A percentile compares a stretch with the other conserved stretches of the same genome.
phyloP scores from a whole-genome alignment of 768 basidiomycete genomes.

The Tylopilus rubrobrunneus region DNA sequence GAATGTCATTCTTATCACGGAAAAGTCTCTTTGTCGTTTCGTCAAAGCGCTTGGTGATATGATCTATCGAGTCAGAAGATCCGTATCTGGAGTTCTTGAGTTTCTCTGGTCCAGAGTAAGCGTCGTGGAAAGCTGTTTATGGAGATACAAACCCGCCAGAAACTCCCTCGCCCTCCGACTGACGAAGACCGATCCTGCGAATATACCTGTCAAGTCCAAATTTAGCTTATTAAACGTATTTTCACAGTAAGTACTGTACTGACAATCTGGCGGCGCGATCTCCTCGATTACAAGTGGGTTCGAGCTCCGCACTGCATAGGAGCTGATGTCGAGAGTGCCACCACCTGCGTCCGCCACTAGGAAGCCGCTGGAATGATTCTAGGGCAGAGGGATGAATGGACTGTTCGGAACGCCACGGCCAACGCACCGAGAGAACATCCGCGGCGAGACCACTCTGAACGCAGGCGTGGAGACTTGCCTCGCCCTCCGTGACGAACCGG shows the following conservation, averaged over 20 bases:
- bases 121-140: background rate
- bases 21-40: slow-evolving; percentile 81
- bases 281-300: slow-evolving; percentile 76
- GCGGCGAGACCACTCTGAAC: slow-evolving; percentile 73
- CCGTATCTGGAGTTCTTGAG: slow-evolving; percentile 72
- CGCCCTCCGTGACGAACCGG: slow-evolving; percentile 79
- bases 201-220: slow-evolving; percentile 50
- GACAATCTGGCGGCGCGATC: slow-evolving; percentile 79
- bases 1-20: slow-evolving; percentile 60
- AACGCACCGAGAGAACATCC: slow-evolving; percentile 67
- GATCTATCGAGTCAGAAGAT: slow-evolving; percentile 64
- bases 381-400: slow-evolving; percentile 6
- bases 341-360: slow-evolving; percentile 79
- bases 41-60: slow-evolving; percentile 77
- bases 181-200: slow-evolving; percentile 81
- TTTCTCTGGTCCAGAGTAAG: slow-evolving; percentile 47
- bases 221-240: background rate
- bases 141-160: slow-evolving; percentile 49
- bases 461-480: slow-evolving; percentile 80
- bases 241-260: slow-evolving; percentile 18
- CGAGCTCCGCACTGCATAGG: slow-evolving; percentile 70
- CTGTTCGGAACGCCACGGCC: background rate
- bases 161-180: slow-evolving; percentile 71
- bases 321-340: slow-evolving; percentile 77
- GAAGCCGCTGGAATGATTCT: slow-evolving; percentile 76